phyloP scores from a whole-genome alignment of 352 stramenopile species.

The Phytopythium vexans region DNA sequence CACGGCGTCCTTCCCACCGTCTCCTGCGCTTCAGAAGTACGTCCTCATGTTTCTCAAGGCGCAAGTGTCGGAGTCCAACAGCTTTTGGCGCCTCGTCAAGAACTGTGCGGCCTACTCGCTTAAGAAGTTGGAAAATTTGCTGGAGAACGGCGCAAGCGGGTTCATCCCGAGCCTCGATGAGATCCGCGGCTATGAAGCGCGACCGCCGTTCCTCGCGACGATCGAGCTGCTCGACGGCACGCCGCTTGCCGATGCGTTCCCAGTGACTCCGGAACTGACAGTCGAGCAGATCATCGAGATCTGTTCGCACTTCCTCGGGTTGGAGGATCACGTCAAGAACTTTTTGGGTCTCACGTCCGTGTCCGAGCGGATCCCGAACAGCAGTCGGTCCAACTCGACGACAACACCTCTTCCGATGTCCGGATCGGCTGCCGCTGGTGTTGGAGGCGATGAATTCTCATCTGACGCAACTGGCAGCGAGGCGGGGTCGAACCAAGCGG shows the following conservation, averaged over 20 bases:
- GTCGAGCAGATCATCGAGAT: slow-evolving; percentile 90
- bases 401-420: slow-evolving; percentile 32
- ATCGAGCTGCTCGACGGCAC: slow-evolving; percentile 93
- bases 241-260: slow-evolving; percentile 88
- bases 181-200: slow-evolving; percentile 91
- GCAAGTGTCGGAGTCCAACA: slow-evolving; percentile 68
- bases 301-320: slow-evolving; percentile 88
- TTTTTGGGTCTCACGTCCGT: slow-evolving; percentile 64
- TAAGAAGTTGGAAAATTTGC: slow-evolving; percentile 89
- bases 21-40: slow-evolving; percentile 84
- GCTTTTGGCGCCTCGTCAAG: slow-evolving; percentile 71
- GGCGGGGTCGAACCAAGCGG: slow-evolving; percentile 10
- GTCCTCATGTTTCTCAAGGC: slow-evolving; percentile 90
- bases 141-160: slow-evolving; percentile 85
- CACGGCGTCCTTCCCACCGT: slow-evolving; percentile 89
- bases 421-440: slow-evolving; percentile 10
- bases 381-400: slow-evolving; percentile 23
- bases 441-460: slow-evolving; percentile 24
- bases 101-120: slow-evolving; percentile 92
- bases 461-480: slow-evolving; percentile 13
- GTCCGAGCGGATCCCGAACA: slow-evolving; percentile 35
- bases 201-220: slow-evolving; percentile 90
- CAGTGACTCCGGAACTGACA: slow-evolving; percentile 91
- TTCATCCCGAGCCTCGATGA: slow-evolving; percentile 93
- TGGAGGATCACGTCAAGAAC: slow-evolving; percentile 86